Base-by-base conservation (phyloP, 1,284 basidiomycete genomes). In the Quambalaria eucalypti region DNA sequence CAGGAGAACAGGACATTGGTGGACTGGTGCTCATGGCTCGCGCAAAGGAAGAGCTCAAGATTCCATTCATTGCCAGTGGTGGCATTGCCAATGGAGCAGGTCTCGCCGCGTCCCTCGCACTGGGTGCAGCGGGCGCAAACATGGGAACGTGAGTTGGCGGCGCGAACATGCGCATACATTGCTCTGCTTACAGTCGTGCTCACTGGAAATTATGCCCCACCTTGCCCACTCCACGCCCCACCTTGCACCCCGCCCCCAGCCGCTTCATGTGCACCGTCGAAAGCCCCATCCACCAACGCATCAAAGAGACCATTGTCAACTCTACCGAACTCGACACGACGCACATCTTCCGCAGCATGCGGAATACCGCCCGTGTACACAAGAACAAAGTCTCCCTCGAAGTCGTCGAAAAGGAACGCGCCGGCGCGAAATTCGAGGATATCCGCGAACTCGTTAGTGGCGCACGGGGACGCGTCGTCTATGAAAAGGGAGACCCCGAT, bases 1-100 rank as follows among this genome's bases (percentile, higher is more conserved):
- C 90, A 4, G 91, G 91, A 59, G 92, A 96, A 73, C 88, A 95
- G 55, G 92, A 96, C 75, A 87, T 95, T 31, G 88, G 88, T 9
- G 88, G 88, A 4, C 73, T 96, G n/a, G 85, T 95, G 4, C 78
- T 96, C 76, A 87, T 90, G 66, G 91, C 91, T 2, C 82, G 90
- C 52, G 90, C 92, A 1, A 87, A 86, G 1, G 83, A 88, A 69
- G 87, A 92, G 68, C 79, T 95, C 56, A 83, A 84, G 52, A 80
- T 87, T 47, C 91, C 91, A 4, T 96, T 85, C 76, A 84, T 96
- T 62, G 88, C 91, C 0, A 92, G 88, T 2, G 90, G 90, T 26
- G 90, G 73, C 16, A 76, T 78, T 55, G 78, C 74, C 16, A 76
- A 78, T 54, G 78, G 76, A 2, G 83, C 87, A 29, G 90, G 91